Conservation (phyloP, 129 eudicot species). For the Dittrichia graveolens region DNA sequence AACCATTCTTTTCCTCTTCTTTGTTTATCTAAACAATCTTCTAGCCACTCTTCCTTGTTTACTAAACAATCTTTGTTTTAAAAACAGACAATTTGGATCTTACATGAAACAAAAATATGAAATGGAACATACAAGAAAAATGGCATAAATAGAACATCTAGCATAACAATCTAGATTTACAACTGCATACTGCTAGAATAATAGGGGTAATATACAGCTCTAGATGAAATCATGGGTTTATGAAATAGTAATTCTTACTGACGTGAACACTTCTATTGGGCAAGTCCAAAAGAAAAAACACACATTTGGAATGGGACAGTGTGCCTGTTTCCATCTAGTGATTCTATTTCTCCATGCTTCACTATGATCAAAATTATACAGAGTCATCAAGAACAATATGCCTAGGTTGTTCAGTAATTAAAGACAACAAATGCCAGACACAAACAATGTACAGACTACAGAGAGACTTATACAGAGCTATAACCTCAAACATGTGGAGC, state of each 20-base stretch:
- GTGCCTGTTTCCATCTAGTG: neutral
- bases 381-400: neutral
- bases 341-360: neutral
- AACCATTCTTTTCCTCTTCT: too few species aligned
- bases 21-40: too few species aligned
- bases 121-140: conserved; percentile 2
- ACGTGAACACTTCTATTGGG: neutral
- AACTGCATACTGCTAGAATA: neutral
- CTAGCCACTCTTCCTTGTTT: too few species aligned
- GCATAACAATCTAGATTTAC: neutral
- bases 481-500: neutral
- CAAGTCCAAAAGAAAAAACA: conserved; percentile 14
- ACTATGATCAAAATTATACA: neutral
- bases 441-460: conserved; percentile 3
- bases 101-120: neutral
- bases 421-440: neutral
- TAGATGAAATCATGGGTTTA: neutral
- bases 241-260: neutral
- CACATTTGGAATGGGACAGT: neutral
- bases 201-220: neutral
- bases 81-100: neutral
- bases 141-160: neutral
- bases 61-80: too few species aligned
- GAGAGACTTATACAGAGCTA: neutral
- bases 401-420: neutral